phyloP scores from a whole-genome alignment of 2,329 filamentous ascomycete species.

The Bimuria novae-zelandiae region DNA sequence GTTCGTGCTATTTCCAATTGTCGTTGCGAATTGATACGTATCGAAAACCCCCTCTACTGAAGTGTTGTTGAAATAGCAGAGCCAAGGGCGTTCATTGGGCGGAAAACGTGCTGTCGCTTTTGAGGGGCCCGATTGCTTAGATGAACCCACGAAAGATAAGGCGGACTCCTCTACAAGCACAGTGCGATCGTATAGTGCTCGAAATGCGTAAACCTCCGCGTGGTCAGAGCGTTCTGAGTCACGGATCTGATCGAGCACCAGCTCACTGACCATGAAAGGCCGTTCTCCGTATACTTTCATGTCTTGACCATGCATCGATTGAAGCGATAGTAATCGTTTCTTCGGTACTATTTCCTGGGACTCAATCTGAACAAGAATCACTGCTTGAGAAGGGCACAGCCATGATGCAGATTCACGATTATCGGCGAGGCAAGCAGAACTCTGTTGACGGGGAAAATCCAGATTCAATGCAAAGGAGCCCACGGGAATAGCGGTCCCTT shows the following conservation, averaged over 20 bases:
- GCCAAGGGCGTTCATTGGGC: slow-evolving; percentile 27
- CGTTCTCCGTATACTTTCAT: slow-evolving; percentile 25
- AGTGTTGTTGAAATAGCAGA: slow-evolving; percentile 34
- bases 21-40: slow-evolving; percentile 5
- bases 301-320: neutral
- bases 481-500: slow-evolving; percentile 8
- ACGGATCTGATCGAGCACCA: slow-evolving; percentile 17
- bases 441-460: slow-evolving; percentile 26
- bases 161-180: slow-evolving; percentile 26
- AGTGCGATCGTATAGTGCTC: slow-evolving; percentile 27
- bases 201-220: slow-evolving; percentile 24
- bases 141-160: slow-evolving; percentile 8
- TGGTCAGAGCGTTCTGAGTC: slow-evolving; percentile 12
- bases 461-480: slow-evolving; percentile 29
- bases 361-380: slow-evolving; percentile 26
- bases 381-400: slow-evolving; percentile 26
- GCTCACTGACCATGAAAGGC: too few relatives aligned
- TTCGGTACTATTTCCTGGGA: slow-evolving; percentile 13
- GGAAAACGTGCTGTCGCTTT: slow-evolving; percentile 12
- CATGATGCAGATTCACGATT: slow-evolving; percentile 32
- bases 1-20: neutral
- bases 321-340: slow-evolving; percentile 23
- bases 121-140: neutral
- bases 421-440: slow-evolving; percentile 30
- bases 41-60: slow-evolving; percentile 32